phyloP scores from a whole-genome alignment of 345 rosid species.

The Moricandia moricandioides region DNA sequence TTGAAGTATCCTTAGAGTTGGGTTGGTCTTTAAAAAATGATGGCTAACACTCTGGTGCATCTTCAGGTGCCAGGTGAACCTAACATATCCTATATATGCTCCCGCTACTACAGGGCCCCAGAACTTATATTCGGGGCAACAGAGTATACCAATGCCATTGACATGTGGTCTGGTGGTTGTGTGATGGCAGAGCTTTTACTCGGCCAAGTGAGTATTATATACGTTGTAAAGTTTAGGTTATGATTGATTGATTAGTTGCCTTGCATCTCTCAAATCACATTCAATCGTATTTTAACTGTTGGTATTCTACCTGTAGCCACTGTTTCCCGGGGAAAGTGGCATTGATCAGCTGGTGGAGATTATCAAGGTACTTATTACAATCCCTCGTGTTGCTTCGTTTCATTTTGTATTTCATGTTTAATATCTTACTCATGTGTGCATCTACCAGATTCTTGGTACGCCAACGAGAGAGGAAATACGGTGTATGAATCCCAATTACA shows the following conservation, averaged over 20 bases:
- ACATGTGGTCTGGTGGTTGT: slow-evolving; percentile 97
- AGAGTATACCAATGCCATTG: slow-evolving; percentile 89
- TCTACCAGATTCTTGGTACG: slow-evolving; percentile 77
- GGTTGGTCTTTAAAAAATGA: slow-evolving; percentile 8
- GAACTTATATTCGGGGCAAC: slow-evolving; percentile 98
- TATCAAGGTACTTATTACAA: slow-evolving; percentile 58
- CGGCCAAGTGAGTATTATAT: slow-evolving; percentile 67
- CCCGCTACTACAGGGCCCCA: slow-evolving; percentile 96
- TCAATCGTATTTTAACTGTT: slow-evolving; percentile 9
- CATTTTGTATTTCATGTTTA: background rate
- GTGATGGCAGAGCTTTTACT: slow-evolving; percentile 95
- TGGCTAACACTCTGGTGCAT: slow-evolving; percentile 16
- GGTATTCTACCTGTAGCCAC: slow-evolving; percentile 56
- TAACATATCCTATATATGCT: slow-evolving; percentile 94
- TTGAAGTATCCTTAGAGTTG: background rate
- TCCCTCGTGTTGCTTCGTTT: background rate
- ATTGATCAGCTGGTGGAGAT: slow-evolving; percentile 98
- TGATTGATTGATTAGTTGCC: background rate
- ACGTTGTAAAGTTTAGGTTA: background rate
- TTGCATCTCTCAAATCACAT: background rate
- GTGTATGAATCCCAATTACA: slow-evolving; percentile 98
- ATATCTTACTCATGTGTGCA: slow-evolving; percentile 1
- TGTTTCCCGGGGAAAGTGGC: slow-evolving; percentile 97
- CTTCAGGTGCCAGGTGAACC: slow-evolving; percentile 93
- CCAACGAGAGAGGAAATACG: slow-evolving; percentile 96